phyloP scores from a whole-genome alignment of 495 filamentous ascomycete species.

The Cercophora samala region DNA sequence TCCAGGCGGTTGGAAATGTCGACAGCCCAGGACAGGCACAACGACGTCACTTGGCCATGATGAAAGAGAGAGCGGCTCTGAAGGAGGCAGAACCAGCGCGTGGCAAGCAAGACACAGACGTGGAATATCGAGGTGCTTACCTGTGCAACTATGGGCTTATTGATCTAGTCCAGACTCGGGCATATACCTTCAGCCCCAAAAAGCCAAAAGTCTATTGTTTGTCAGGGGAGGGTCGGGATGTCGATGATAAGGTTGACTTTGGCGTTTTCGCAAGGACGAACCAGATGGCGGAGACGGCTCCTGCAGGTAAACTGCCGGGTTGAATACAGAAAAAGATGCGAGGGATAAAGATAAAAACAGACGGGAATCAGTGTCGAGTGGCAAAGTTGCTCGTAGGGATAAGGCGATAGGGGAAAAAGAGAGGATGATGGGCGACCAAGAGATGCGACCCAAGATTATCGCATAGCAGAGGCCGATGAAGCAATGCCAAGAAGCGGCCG shows the following conservation, averaged over 20 bases:
- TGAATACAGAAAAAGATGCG: neutral
- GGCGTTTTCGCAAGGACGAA: neutral
- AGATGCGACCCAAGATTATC: constrained; percentile 18
- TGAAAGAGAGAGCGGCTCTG: neutral
- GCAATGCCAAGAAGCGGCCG: constrained; percentile 30
- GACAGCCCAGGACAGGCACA: constrained; percentile 4
- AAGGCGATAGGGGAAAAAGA: constrained; percentile 9
- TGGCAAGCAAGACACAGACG: neutral
- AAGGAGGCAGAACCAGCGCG: neutral
- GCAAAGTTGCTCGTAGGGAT: neutral
- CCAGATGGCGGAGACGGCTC: neutral
- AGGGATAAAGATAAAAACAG: neutral
- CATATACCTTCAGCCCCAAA: neutral
- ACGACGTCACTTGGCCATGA: constrained; percentile 6
- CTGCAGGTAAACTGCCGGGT: neutral
- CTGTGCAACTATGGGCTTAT: neutral
- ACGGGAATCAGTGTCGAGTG: neutral
- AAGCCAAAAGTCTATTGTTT: neutral
- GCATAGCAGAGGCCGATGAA: constrained; percentile 23
- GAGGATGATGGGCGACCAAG: neutral
- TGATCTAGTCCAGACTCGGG: neutral
- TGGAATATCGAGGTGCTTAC: constrained; percentile 1
- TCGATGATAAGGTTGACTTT: neutral
- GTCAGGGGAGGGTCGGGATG: neutral
- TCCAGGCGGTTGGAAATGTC: neutral